These are phyloP conservation scores for Monosporozyma unispora DNA, from an alignment of 805 yeast species.

Conservation along the genomic window DNA sequence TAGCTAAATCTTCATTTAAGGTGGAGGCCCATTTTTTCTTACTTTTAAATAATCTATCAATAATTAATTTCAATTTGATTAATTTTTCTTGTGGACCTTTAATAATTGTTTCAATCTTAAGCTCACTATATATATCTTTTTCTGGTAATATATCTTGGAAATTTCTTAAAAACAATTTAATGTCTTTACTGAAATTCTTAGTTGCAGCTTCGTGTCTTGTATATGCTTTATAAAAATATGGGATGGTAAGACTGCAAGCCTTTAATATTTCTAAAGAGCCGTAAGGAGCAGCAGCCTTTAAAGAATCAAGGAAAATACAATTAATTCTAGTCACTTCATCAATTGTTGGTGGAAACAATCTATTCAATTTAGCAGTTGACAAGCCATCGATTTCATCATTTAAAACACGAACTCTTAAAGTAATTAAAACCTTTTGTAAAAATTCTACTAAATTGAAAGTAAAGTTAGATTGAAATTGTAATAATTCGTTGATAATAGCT, in stretches of 20 bases:
- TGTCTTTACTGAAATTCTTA: slow-evolving; percentile 44
- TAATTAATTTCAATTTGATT: slow-evolving; percentile 57
- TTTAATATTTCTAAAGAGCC: slow-evolving; percentile 72
- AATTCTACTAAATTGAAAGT: slow-evolving; percentile 66
- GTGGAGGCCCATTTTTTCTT: slow-evolving; percentile 36
- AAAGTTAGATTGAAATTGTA: slow-evolving; percentile 63
- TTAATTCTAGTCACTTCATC: slow-evolving; percentile 89
- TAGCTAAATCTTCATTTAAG: slow-evolving; percentile 18
- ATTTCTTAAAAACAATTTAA: slow-evolving; percentile 37
- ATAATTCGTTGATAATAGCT: slow-evolving; percentile 56
- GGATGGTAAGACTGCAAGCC: slow-evolving; percentile 75
- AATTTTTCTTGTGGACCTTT: slow-evolving; percentile 60
- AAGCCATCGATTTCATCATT: slow-evolving; percentile 43
- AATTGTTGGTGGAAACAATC: slow-evolving; percentile 86
- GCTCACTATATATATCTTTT: slow-evolving; percentile 35
- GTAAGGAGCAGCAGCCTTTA: slow-evolving; percentile 53
- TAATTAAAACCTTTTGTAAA: slow-evolving; percentile 69
- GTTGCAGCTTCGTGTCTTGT: slow-evolving; percentile 93
- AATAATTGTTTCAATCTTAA: slow-evolving; percentile 51
- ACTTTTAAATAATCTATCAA: slow-evolving; percentile 49
- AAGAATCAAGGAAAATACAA: slow-evolving; percentile 70
- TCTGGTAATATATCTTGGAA: slow-evolving; percentile 22
- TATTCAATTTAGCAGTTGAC: slow-evolving; percentile 60
- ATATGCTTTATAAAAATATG: slow-evolving; percentile 86
- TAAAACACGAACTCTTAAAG: slow-evolving; percentile 62